Percentiles rank a stretch among this genome's conserved stretches.
Evolutionary conservation across 371 early-diverging fungal genomes (phyloP).

Genomic region (Mortierella polycephala): DNA sequence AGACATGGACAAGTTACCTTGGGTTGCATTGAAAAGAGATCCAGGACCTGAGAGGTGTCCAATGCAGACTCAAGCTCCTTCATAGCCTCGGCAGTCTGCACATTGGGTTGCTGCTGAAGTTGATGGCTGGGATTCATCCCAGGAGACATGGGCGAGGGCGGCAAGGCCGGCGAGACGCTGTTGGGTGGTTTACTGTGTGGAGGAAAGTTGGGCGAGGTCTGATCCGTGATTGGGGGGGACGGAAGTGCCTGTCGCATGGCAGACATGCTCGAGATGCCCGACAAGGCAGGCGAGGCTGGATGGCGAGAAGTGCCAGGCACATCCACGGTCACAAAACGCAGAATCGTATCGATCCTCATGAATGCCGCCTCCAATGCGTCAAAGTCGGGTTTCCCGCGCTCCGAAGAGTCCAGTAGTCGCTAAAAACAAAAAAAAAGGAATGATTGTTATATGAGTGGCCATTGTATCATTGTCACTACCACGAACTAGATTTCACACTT

Average conservation of each 20-base stretch:
- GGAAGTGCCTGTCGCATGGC: slow-evolving; percentile 39
- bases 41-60: slow-evolving; percentile 42
- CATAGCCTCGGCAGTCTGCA: slow-evolving; percentile 32
- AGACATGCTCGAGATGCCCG: slow-evolving; percentile 51
- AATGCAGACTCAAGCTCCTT: slow-evolving; percentile 31
- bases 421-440: slow-evolving; percentile 8
- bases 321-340: slow-evolving; percentile 51
- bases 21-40: slow-evolving; percentile 54
- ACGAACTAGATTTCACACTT: background rate
- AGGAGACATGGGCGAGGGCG: slow-evolving; percentile 50
- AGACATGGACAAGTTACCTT: slow-evolving; percentile 29
- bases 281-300: slow-evolving; percentile 51
- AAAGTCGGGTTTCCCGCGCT: slow-evolving; percentile 51
- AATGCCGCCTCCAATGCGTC: slow-evolving; percentile 50
- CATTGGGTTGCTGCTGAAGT: slow-evolving; percentile 16
- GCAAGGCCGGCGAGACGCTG: slow-evolving; percentile 39
- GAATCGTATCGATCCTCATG: slow-evolving; percentile 50
- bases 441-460: background rate
- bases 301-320: slow-evolving; percentile 55
- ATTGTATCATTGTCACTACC: too few species aligned
- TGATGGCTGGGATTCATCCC: slow-evolving; percentile 35
- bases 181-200: slow-evolving; percentile 25
- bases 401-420: slow-evolving; percentile 51
- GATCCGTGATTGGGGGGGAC: slow-evolving; percentile 48
- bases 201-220: slow-evolving; percentile 43